phyloP scores from a whole-genome alignment of 257 asterid species.

The Capsicum chinense region DNA sequence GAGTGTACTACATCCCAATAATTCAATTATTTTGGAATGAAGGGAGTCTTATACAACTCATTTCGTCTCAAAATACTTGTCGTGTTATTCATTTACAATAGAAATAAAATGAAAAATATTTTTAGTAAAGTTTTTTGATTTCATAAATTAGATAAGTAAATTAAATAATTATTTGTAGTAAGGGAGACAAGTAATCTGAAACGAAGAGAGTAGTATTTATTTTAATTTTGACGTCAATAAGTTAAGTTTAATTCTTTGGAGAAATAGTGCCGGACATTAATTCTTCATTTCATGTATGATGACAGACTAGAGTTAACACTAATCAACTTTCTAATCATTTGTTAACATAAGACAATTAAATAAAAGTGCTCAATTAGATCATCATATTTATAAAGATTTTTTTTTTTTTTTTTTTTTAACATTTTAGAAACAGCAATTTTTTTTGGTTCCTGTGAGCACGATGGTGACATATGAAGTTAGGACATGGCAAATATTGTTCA shows the following conservation, averaged over 20 bases:
- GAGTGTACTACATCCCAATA: no score
- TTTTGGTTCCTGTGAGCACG: not conserved
- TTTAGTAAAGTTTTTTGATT: no score
- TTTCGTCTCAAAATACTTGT: no score
- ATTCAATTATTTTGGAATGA: no score
- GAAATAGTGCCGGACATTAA: not conserved
- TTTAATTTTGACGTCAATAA: not conserved
- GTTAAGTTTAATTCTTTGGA: not conserved
- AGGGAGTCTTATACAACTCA: no score
- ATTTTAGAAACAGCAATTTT: not conserved
- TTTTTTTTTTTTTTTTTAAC: no score
- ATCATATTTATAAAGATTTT: not conserved
- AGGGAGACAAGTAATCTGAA: no score
- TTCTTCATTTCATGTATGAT: not conserved
- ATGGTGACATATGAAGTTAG: conserved; percentile 31
- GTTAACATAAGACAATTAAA: not conserved
- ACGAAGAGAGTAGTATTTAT: no score
- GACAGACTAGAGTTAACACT: not conserved
- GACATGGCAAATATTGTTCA: conserved; percentile 21
- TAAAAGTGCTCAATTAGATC: not conserved
- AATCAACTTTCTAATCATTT: conserved; percentile 16
- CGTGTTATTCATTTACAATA: no score
- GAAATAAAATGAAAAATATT: no score
- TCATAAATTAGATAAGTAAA: no score
- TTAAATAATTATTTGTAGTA: no score